These are phyloP conservation scores for Aspergillus avenaceus DNA, from an alignment of 495 filamentous ascomycete species.

Conservation along the genomic window DNA sequence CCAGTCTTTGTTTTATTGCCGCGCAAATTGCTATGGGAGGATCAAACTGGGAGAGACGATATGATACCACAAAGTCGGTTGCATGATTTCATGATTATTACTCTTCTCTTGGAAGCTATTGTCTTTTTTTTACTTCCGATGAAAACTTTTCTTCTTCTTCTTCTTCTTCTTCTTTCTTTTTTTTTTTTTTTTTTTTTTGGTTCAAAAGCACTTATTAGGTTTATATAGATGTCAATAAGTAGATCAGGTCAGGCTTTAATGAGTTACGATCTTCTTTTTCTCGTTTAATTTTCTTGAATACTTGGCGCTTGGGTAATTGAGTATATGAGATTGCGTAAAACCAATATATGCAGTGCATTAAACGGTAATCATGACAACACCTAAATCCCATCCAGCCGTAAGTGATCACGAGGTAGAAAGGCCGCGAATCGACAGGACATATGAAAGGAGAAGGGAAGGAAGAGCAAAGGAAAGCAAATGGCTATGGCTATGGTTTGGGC, in stretches of 20 bases:
- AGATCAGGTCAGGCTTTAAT: conserved; percentile 20
- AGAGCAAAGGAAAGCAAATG: no score
- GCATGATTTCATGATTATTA: conserved; percentile 27
- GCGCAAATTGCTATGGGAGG: not conserved
- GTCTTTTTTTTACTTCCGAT: conserved; percentile 2
- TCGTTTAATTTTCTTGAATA: not conserved
- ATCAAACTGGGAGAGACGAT: conserved; percentile 16
- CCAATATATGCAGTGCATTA: no score
- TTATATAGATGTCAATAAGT: conserved; percentile 30
- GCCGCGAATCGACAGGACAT: no score
- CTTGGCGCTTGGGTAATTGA: no score
- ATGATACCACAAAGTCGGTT: conserved; percentile 26
- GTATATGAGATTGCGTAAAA: no score
- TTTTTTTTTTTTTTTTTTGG: no score
- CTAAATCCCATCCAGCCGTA: no score
- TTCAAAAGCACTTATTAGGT: conserved; percentile 17
- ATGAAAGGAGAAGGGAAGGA: no score
- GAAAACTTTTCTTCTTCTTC: no score
- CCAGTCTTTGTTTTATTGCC: conserved; percentile 1
- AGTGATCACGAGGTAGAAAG: no score
- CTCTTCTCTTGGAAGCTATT: not conserved
- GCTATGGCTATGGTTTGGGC: conserved; percentile 8
- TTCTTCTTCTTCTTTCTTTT: no score
- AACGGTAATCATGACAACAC: no score
- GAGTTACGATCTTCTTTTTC: conserved; percentile 27